A percentile compares a stretch with the other conserved stretches of the same genome.
These are phyloP conservation scores for Casuarina cunninghamiana DNA, from an alignment of 306 rosid genomes.

Conservation along the genomic window DNA sequence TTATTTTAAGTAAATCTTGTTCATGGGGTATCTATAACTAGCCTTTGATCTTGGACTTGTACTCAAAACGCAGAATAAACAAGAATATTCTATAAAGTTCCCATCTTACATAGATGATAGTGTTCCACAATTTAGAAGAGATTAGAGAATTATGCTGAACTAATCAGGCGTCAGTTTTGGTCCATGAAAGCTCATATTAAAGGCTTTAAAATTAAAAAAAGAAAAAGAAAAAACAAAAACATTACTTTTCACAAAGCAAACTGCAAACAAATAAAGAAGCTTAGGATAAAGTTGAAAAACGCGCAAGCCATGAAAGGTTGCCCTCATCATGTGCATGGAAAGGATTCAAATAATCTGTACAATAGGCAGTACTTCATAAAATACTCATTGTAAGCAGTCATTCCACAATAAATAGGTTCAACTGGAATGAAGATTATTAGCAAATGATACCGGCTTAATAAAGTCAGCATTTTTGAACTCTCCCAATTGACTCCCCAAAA, in stretches of 20 bases:
- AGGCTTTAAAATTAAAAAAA: no score
- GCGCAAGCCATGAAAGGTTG: constrained; percentile 70
- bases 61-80: background rate
- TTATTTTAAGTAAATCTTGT: background rate
- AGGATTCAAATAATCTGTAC: constrained; percentile 63
- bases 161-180: background rate
- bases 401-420: constrained; percentile 18
- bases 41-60: background rate
- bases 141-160: background rate
- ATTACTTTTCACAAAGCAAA: constrained; percentile 10
- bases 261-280: constrained; percentile 6
- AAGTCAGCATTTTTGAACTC: background rate
- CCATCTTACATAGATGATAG: background rate
- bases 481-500: background rate
- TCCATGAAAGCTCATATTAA: background rate
- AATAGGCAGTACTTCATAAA: constrained; percentile 7
- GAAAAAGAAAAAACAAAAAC: background rate
- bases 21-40: background rate
- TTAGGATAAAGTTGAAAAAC: constrained; percentile 19
- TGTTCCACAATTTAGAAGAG: background rate
- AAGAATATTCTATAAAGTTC: background rate
- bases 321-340: constrained; percentile 76
- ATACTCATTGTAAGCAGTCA: constrained; percentile 10
- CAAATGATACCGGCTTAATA: background rate
- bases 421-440: constrained; percentile 8